Conservation (phyloP, 2,329 filamentous ascomycete genomes). For the Fusarium cyanostomum region DNA sequence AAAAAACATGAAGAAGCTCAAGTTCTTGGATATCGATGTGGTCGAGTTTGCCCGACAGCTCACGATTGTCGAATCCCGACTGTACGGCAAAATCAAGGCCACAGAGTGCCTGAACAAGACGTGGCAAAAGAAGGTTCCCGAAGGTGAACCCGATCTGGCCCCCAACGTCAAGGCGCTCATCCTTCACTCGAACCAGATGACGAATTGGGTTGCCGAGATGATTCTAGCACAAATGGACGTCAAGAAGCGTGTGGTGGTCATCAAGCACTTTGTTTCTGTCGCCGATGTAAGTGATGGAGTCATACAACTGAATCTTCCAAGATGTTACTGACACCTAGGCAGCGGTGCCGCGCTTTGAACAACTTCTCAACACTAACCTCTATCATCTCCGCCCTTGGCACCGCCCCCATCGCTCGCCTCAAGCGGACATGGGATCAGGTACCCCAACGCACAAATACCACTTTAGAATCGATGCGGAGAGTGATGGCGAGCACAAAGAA, state of each 20-base stretch:
- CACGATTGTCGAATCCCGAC: constrained; percentile 93
- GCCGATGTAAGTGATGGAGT: constrained; percentile 78
- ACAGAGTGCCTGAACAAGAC: constrained; percentile 98
- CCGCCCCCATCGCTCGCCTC: constrained; percentile 92
- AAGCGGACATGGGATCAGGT: constrained; percentile 95
- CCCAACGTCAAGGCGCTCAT: constrained; percentile 96
- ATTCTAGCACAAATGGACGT: constrained; percentile 94
- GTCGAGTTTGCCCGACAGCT: constrained; percentile 97
- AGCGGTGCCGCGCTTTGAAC: constrained; percentile 94
- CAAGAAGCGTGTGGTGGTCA: constrained; percentile 94
- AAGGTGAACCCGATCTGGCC: constrained; percentile 84
- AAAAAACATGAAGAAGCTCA: constrained; percentile 99
- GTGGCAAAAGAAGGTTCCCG: constrained; percentile 93
- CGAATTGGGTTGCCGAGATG: constrained; percentile 99
- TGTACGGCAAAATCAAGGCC: constrained; percentile 95
- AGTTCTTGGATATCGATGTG: constrained; percentile 96
- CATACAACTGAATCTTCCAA: neutral
- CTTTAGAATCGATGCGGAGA: constrained; percentile 89
- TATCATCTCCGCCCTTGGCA: constrained; percentile 94
- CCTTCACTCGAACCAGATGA: constrained; percentile 97
- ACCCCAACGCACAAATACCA: constrained; percentile 80
- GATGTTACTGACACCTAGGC: constrained; percentile 23
- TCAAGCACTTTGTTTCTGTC: constrained; percentile 97
- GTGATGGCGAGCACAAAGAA: constrained; percentile 99
- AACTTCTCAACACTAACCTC: constrained; percentile 98